Evolutionary conservation across 228 moss, liverwort and hornwort species (phyloP), one percentile per base, ranked within the genome.

Genomic region (Sphagnum fallax): DNA sequence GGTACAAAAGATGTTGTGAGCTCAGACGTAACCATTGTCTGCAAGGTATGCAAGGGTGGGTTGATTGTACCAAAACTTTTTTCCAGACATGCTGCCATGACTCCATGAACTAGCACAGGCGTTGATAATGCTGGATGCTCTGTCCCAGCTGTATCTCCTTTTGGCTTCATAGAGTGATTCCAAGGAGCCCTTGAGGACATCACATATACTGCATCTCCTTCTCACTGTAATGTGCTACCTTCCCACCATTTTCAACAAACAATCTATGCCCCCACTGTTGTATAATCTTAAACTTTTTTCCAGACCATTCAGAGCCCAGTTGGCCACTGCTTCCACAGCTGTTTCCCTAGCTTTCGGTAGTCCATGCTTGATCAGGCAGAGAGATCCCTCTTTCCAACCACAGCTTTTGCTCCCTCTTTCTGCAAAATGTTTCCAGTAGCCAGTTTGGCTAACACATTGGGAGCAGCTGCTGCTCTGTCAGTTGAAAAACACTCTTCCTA

Each of bases 401-500:
- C 73, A 18, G 74, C 7, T 52, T 83, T 83, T 32, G 32, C 32
- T 32, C 2, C 32, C 32, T 32, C 32, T 68, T 73, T 89, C 9
- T 50, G n/a, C 4, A 14, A 51, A 65, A 79, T 70, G 47, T 77
- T 49, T 64, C 87, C 87, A 1, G n/a, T 79, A 47, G 87, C 87
- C 70, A 92, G 69, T 65, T 89, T 92, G 67, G 92, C 80, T 53
- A 92, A 80, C n/a, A 89, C 74, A 71, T 89, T 92, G 0, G 89
- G 82, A 60, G 89, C 92, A 65, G 85, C 89, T 32, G 32, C 32
- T 72, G 79, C 69, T 73, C 89, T 92, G 72, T 55, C 62, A 68
- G 51, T 5, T 53, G 50, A 48, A 14, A 49, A 66, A 50, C 32
- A 8, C 47, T 6, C n/a, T 13, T 16, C 50, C 13, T 16, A 50